Percentiles rank a stretch among this genome's conserved stretches.
Conservation (phyloP, 495 filamentous ascomycete species). For the Aspergillus ellipticus region DNA sequence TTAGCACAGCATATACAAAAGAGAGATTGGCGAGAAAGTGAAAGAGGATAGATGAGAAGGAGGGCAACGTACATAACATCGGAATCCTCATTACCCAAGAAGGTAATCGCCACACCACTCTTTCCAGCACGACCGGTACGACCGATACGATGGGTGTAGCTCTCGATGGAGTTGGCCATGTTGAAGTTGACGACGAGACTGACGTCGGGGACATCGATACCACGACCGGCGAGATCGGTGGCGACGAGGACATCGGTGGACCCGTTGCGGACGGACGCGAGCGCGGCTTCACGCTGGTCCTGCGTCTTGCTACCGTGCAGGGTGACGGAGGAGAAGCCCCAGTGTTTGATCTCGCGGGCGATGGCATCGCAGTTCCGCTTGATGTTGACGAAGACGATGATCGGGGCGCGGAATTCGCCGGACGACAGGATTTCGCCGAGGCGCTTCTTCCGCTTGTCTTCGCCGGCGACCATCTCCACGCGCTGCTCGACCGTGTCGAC, state of each 20-base stretch:
- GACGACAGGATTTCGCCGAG: conserved; percentile 85
- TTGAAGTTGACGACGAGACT: conserved; percentile 97
- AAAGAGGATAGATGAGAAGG: not conserved
- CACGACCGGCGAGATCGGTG: conserved; percentile 92
- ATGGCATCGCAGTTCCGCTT: conserved; percentile 98
- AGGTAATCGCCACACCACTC: conserved; percentile 94
- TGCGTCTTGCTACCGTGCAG: conserved; percentile 95
- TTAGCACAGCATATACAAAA: not conserved
- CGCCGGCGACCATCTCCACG: conserved; percentile 85
- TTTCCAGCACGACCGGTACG: conserved; percentile 97
- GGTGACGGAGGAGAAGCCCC: conserved; percentile 88
- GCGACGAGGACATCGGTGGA: conserved; percentile 87
- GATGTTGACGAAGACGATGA: conserved; percentile 99
- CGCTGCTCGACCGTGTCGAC: conserved; percentile 98
- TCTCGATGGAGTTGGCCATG: conserved; percentile 92
- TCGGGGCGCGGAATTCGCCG: conserved; percentile 81
- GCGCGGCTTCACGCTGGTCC: conserved; percentile 92
- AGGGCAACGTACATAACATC: conserved; percentile 75
- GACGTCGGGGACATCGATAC: conserved; percentile 97
- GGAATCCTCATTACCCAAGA: conserved; percentile 86
- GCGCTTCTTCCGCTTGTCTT: conserved; percentile 97
- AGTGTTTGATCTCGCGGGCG: conserved; percentile 89
- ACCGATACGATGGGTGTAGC: conserved; percentile 96
- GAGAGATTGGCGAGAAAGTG: not conserved
- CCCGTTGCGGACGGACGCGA: conserved; percentile 80